Evolutionary conservation across 2,329 filamentous ascomycete species (phyloP).

Genomic region (Leptographium lundbergii): DNA sequence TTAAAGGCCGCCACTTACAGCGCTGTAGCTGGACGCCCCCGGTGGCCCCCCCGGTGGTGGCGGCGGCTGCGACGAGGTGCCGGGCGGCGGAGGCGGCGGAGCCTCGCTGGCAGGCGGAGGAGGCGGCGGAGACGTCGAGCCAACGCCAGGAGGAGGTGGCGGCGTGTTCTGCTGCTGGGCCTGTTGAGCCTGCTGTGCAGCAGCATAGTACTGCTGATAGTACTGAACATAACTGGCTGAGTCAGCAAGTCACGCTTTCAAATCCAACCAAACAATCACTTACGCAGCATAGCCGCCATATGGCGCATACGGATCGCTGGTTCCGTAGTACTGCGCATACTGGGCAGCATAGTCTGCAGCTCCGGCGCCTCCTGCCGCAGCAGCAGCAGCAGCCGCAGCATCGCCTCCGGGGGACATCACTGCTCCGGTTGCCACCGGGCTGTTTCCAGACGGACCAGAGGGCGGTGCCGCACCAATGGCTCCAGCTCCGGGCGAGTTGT

Average conservation of each 20-base stretch:
- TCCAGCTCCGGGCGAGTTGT: conserved; percentile 21
- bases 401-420: neutral
- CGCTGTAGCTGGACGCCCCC: conserved; percentile 45
- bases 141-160: conserved; percentile 3
- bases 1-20: conserved; percentile 29
- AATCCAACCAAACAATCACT: conserved; percentile 15
- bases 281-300: conserved; percentile 82
- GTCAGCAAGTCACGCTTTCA: neutral
- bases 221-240: conserved; percentile 47
- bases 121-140: neutral
- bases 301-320: conserved; percentile 66
- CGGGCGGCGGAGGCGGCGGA: conserved; percentile 41
- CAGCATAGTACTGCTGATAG: conserved; percentile 59
- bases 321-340: conserved; percentile 70
- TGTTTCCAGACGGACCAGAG: neutral
- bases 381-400: conserved; percentile 14
- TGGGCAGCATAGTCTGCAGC: conserved; percentile 62
- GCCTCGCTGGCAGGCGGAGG: conserved; percentile 23
- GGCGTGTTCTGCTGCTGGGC: conserved; percentile 22
- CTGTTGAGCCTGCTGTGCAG: conserved; percentile 38
- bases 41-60: conserved; percentile 39
- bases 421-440: neutral
- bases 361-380: conserved; percentile 17
- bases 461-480: neutral
- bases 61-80: too few relatives aligned